These are phyloP conservation scores for Colletotrichum lindemuthianum DNA, from an alignment of 2,329 filamentous ascomycete genomes.

Conservation along the genomic window DNA sequence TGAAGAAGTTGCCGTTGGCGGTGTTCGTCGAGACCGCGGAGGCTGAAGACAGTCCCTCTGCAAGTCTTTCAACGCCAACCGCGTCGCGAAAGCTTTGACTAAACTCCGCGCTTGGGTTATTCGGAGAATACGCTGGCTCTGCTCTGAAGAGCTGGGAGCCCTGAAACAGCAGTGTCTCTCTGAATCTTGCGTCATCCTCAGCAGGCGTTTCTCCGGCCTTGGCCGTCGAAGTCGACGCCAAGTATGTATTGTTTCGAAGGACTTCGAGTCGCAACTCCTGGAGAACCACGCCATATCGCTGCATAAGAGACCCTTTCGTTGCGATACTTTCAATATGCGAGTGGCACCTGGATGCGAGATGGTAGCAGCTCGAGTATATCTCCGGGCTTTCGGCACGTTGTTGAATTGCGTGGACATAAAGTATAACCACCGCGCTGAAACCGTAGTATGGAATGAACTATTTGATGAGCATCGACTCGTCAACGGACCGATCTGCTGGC, in stretches of 20 bases:
- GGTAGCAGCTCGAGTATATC: constrained; percentile 44
- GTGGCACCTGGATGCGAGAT: constrained; percentile 51
- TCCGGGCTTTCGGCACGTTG: constrained; percentile 41
- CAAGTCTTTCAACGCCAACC: neutral
- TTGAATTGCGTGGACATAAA: constrained; percentile 57
- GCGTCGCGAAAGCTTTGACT: neutral
- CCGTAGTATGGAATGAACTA: constrained; percentile 54
- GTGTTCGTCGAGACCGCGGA: constrained; percentile 14
- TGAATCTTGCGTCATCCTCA: neutral
- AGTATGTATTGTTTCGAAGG: constrained; percentile 38
- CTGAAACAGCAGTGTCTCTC: neutral
- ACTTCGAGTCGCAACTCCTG: constrained; percentile 46
- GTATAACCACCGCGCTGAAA: constrained; percentile 54
- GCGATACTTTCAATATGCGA: constrained; percentile 49
- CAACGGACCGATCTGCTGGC: neutral
- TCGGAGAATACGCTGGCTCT: neutral
- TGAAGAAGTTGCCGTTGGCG: constrained; percentile 31
- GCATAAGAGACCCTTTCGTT: constrained; percentile 49
- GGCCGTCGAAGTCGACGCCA: constrained; percentile 21
- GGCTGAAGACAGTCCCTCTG: neutral
- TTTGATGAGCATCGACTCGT: neutral
- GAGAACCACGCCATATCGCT: constrained; percentile 53
- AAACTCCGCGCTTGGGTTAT: neutral
- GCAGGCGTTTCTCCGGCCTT: neutral
- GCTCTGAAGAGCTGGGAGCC: neutral